Conservation (phyloP, 805 yeast species). For the Candida tallmaniae region DNA sequence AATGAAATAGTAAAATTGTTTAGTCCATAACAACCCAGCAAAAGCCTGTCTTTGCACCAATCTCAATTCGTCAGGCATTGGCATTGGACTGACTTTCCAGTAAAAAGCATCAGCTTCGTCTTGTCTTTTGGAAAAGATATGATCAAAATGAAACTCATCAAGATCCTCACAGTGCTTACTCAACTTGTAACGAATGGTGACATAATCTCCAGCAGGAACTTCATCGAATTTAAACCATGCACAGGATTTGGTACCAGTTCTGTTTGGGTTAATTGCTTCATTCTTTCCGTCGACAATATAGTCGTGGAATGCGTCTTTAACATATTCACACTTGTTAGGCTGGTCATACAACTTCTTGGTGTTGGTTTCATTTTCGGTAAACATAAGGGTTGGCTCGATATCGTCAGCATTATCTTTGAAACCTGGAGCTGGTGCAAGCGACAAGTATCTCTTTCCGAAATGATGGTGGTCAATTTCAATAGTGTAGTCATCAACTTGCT, state of each 20-base stretch:
- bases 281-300: constrained; percentile 58
- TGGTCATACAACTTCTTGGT: constrained; percentile 60
- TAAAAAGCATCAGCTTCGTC: constrained; percentile 92
- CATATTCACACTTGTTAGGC: constrained; percentile 51
- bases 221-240: constrained; percentile 80
- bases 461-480: constrained; percentile 62
- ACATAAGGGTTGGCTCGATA: constrained; percentile 70
- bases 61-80: constrained; percentile 73
- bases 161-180: constrained; percentile 43
- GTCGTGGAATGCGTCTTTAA: constrained; percentile 92
- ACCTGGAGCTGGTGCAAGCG: constrained; percentile 85
- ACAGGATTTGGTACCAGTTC: constrained; percentile 75
- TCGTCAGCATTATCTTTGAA: constrained; percentile 53
- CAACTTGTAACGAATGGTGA: constrained; percentile 75
- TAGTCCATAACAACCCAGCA: constrained; percentile 91
- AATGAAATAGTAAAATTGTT: constrained; percentile 83
- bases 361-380: constrained; percentile 90
- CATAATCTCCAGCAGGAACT: constrained; percentile 83
- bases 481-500: constrained; percentile 36
- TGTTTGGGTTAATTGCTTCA: constrained; percentile 64
- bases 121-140: constrained; percentile 61
- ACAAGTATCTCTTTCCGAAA: constrained; percentile 60
- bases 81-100: constrained; percentile 83
- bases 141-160: constrained; percentile 73
- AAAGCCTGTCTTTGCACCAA: constrained; percentile 89